Evolutionary conservation across 768 basidiomycete genomes (phyloP), one percentile per base, ranked within the genome.

Genomic region (Psilocybe azurescens): DNA sequence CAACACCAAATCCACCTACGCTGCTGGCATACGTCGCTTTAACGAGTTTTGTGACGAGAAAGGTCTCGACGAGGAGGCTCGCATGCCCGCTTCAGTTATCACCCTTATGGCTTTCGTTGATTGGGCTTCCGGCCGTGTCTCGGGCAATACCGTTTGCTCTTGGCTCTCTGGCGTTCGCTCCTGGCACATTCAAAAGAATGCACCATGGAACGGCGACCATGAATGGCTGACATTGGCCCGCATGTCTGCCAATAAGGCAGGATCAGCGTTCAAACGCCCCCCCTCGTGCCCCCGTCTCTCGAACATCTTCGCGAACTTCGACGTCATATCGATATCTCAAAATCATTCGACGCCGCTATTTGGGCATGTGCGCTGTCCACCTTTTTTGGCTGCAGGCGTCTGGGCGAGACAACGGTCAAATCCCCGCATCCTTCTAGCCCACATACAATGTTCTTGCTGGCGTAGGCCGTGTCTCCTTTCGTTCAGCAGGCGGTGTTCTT

Each of bases 141-240:
- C 71, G 0, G 73, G 72, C 0, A 65, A 64, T 7, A 74, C 75
- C 0, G 67, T 79, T 20, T 65, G 67, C 1, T 67, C 64, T 0
- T 81, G 79, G 79, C 30, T 81, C 1, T 70, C 76, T 0, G 76
- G 76, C 1, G 29, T 81, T 0, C 62, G 73, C 0, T 67, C 67
- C 2, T 83, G 79, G 79, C 80, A 83, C 54, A 38, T 70, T 1
- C 3, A 73, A 10, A 67, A 79, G 36, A 54, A 69, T 5, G 78
- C 79, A 2, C 67, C 66, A 0, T 82, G 81, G 81, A 16, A 63
- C 32, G 76, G 77, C 1, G 70, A 70, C 10, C 69, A 74, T n/a
- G 52, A 67, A 1, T 70, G 69, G 68, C 62, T 75, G 0, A 55
- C 68, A 2, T 48, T 72, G 0, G 64, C 67, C 0, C 56, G 62